These are phyloP conservation scores for Colletotrichum agaves DNA, from an alignment of 2,329 filamentous ascomycete species.

Conservation along the genomic window DNA sequence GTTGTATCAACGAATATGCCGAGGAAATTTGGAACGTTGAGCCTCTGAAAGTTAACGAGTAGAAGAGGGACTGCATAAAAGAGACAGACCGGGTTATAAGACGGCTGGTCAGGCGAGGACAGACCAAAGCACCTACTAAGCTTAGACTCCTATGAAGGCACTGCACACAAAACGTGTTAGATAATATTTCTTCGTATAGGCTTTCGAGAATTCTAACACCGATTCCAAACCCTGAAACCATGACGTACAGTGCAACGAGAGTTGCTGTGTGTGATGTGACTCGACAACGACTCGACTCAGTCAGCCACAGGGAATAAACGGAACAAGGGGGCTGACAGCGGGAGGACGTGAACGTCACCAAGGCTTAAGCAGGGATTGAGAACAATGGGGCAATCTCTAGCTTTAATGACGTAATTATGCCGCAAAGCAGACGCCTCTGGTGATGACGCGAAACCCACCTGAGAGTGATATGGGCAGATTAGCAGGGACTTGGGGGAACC, in stretches of 20 bases:
- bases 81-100: not conserved
- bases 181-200: constrained; percentile 36
- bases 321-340: not conserved
- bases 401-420: constrained; percentile 30
- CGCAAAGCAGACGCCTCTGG: constrained; percentile 5
- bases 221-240: not conserved
- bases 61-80: constrained; percentile 14
- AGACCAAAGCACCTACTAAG: constrained; percentile 25
- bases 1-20: constrained; percentile 97
- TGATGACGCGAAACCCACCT: constrained; percentile 10
- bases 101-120: constrained; percentile 8
- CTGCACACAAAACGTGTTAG: constrained; percentile 23
- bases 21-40: constrained; percentile 98
- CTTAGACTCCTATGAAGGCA: constrained; percentile 13
- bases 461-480: not conserved
- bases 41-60: constrained; percentile 67
- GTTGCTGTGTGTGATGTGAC: not conserved
- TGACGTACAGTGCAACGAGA: not conserved
- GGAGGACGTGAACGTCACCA: constrained; percentile 4
- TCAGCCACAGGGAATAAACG: constrained; percentile 9
- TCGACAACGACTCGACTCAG: constrained; percentile 10
- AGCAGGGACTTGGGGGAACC: not conserved
- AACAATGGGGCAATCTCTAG: constrained; percentile 5
- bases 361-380: constrained; percentile 13
- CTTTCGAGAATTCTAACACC: constrained; percentile 3